Conservation (phyloP, 2,329 filamentous ascomycete species). For the Diaporthe helianthi region DNA sequence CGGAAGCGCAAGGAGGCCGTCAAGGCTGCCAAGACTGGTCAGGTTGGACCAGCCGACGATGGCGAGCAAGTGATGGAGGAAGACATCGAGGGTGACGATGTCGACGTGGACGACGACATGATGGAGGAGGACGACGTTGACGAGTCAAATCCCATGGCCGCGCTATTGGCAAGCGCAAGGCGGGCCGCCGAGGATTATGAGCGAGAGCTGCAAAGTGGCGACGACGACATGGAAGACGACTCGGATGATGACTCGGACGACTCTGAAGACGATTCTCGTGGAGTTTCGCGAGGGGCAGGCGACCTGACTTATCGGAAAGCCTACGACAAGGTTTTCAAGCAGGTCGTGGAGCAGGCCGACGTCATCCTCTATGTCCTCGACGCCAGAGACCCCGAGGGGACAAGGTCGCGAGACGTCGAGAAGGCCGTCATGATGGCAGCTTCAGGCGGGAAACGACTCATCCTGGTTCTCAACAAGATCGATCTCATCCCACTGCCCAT, state of each 20-base stretch:
- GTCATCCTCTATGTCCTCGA: constrained; percentile 94
- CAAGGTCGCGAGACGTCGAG: constrained; percentile 88
- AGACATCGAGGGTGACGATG: constrained; percentile 53
- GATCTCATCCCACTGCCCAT: constrained; percentile 85
- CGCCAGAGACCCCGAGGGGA: constrained; percentile 89
- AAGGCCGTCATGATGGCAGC: constrained; percentile 90
- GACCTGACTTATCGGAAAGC: constrained; percentile 77
- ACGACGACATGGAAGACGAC: constrained; percentile 55
- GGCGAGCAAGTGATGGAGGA: constrained; percentile 54
- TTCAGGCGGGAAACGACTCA: constrained; percentile 82
- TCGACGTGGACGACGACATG: constrained; percentile 56
- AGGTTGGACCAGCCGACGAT: constrained; percentile 47
- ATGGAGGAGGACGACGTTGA: constrained; percentile 63
- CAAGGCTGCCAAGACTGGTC: constrained; percentile 68
- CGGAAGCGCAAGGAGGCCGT: constrained; percentile 74
- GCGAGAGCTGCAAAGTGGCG: constrained; percentile 65
- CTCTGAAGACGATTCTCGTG: constrained; percentile 61
- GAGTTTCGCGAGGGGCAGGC: constrained; percentile 57
- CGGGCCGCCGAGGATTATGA: constrained; percentile 81
- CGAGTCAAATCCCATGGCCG: constrained; percentile 86
- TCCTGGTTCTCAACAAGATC: constrained; percentile 94
- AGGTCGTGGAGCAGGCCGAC: constrained; percentile 87
- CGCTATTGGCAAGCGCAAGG: constrained; percentile 83
- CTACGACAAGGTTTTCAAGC: constrained; percentile 96
- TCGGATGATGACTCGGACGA: constrained; percentile 48